Conservation (phyloP, 257 asterid genomes). For the Scutellaria baicalensis region DNA sequence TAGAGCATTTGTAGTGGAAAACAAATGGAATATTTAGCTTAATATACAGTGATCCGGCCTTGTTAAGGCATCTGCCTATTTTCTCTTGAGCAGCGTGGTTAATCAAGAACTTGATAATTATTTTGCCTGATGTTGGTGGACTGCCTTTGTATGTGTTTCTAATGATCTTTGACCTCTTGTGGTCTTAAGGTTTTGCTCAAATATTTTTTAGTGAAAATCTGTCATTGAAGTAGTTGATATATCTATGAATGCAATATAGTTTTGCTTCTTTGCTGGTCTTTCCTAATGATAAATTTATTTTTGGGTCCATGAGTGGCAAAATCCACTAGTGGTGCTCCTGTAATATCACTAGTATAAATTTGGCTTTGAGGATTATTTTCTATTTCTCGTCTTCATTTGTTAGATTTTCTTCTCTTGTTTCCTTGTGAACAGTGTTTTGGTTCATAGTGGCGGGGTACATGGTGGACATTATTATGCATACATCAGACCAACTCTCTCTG, state of each 20-base stretch:
- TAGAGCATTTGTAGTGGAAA: neutral
- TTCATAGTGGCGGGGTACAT: constrained; percentile 95
- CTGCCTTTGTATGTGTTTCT: neutral
- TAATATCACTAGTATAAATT: neutral
- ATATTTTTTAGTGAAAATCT: neutral
- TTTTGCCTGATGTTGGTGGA: neutral
- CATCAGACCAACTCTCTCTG: constrained; percentile 90
- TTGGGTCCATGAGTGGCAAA: neutral
- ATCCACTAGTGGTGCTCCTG: neutral
- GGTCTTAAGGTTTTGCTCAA: neutral
- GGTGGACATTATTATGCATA: constrained; percentile 98
- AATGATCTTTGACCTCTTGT: neutral
- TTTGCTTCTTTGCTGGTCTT: neutral
- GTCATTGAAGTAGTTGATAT: neutral
- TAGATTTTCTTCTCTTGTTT: constrained; percentile 1
- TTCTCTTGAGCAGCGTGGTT: neutral
- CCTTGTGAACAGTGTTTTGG: constrained; percentile 75
- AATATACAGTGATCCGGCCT: neutral
- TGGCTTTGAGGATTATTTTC: neutral
- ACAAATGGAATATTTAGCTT: neutral
- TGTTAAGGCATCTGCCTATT: neutral
- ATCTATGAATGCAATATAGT: neutral
- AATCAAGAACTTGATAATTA: neutral
- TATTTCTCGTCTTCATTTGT: neutral
- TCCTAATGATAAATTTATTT: neutral